phyloP scores from a whole-genome alignment of 2,329 filamentous ascomycete species.

The Cytospora piceae region DNA sequence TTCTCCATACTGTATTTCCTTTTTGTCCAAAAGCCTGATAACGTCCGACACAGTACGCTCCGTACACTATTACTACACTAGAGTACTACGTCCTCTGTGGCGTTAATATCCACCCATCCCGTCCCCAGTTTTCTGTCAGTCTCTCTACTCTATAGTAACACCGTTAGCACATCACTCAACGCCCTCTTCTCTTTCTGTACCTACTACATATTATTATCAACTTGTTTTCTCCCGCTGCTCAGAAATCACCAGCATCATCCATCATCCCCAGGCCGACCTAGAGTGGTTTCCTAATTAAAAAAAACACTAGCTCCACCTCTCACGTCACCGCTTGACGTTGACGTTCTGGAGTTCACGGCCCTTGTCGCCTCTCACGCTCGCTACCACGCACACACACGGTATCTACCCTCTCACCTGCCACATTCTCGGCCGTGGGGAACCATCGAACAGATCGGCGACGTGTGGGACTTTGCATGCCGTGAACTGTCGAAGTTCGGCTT shows the following conservation, averaged over 20 bases:
- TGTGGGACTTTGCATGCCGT: neutral
- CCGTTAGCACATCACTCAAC: neutral
- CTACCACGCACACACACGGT: neutral
- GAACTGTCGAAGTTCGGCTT: neutral
- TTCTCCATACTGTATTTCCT: neutral
- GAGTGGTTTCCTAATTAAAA: neutral
- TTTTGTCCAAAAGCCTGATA: neutral
- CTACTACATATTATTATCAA: neutral
- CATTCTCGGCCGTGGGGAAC: neutral
- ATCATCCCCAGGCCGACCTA: neutral
- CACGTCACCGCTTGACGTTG: constrained; percentile 1
- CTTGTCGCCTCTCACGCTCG: neutral
- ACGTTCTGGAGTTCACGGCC: neutral
- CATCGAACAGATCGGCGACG: neutral
- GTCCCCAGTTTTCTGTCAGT: neutral
- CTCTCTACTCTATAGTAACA: neutral
- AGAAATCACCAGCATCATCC: neutral
- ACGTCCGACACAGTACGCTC: neutral
- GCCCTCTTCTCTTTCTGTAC: neutral
- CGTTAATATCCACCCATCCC: constrained; percentile 1
- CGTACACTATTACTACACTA: neutral
- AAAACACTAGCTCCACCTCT: neutral
- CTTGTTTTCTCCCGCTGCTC: neutral
- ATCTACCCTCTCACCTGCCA: too few species aligned
- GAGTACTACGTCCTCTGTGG: neutral